These are phyloP conservation scores for Coniella vitis DNA, from an alignment of 2,329 filamentous ascomycete genomes.

Conservation along the genomic window DNA sequence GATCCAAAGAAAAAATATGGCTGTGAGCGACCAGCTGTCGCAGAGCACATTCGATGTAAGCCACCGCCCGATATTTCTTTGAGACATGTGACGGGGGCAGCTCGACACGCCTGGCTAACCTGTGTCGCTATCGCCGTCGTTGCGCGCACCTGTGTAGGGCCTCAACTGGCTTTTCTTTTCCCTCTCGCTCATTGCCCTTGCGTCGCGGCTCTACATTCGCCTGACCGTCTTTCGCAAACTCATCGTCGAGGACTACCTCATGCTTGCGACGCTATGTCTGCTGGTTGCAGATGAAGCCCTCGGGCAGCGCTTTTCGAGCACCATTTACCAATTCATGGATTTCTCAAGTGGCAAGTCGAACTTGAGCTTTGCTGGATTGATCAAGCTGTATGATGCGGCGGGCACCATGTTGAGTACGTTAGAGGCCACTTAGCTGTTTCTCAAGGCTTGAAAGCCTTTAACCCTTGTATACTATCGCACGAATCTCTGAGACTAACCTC, in stretches of 20 bases:
- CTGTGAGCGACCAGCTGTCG: conserved; percentile 3
- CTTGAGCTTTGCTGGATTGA: background rate
- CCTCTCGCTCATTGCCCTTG: conserved; percentile 9
- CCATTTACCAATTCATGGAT: conserved; percentile 12
- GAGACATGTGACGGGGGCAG: background rate
- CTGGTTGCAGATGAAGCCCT: conserved; percentile 7
- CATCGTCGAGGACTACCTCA: conserved; percentile 14
- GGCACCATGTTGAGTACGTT: conserved; percentile 12
- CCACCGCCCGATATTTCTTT: no score
- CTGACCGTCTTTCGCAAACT: conserved; percentile 10
- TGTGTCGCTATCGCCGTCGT: no score
- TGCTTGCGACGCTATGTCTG: conserved; percentile 11
- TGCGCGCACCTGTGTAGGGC: no score
- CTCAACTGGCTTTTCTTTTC: conserved; percentile 14
- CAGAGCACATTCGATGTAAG: conserved; percentile 13
- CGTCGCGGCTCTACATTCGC: conserved; percentile 12
- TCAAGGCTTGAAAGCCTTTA: no score
- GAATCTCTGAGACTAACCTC: background rate
- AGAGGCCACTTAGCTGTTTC: background rate
- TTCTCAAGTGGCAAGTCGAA: conserved; percentile 1
- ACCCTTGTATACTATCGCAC: no score
- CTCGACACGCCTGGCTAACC: background rate
- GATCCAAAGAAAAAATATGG: no score
- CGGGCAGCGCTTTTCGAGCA: conserved; percentile 6
- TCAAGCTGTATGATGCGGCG: conserved; percentile 1